phyloP scores from a whole-genome alignment of 805 yeast species.

The Wickerhamiella slavikovae region DNA sequence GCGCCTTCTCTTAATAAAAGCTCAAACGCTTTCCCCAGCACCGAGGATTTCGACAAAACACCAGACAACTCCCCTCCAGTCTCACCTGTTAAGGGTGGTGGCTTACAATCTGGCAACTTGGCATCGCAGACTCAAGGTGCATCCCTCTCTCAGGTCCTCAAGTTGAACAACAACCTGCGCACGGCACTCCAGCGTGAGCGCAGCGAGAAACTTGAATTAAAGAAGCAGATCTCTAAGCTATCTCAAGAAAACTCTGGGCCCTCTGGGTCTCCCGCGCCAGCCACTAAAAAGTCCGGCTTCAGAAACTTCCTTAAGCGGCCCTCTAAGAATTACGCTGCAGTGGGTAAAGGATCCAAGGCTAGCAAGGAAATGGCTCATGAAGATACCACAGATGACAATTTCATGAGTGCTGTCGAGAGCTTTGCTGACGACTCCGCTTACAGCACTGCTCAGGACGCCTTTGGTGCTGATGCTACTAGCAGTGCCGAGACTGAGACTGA shows the following conservation, averaged over 20 bases:
- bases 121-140: constrained; percentile 48
- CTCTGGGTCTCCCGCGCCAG: constrained; percentile 2
- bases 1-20: no score
- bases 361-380: constrained; percentile 1
- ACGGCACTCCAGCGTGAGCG: constrained; percentile 26
- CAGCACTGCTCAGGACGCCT: constrained; percentile 7
- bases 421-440: constrained; percentile 9
- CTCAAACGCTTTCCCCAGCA: no score
- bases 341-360: no score
- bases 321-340: neutral
- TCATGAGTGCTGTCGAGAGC: constrained; percentile 4
- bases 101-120: constrained; percentile 18
- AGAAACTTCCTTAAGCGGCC: neutral
- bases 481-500: neutral
- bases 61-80: constrained; percentile 15
- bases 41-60: constrained; percentile 9
- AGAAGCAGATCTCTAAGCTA: constrained; percentile 1
- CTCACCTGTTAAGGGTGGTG: constrained; percentile 18
- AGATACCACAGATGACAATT: constrained; percentile 9
- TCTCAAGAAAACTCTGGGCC: neutral
- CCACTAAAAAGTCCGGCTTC: neutral
- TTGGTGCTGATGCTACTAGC: neutral
- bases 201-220: constrained; percentile 21
- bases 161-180: constrained; percentile 39
- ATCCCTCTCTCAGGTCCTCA: constrained; percentile 43